A percentile compares a stretch with the other conserved stretches of the same genome.
Evolutionary conservation across 2,329 filamentous ascomycete genomes (phyloP).

Genomic region (Penicillium digitatum): DNA sequence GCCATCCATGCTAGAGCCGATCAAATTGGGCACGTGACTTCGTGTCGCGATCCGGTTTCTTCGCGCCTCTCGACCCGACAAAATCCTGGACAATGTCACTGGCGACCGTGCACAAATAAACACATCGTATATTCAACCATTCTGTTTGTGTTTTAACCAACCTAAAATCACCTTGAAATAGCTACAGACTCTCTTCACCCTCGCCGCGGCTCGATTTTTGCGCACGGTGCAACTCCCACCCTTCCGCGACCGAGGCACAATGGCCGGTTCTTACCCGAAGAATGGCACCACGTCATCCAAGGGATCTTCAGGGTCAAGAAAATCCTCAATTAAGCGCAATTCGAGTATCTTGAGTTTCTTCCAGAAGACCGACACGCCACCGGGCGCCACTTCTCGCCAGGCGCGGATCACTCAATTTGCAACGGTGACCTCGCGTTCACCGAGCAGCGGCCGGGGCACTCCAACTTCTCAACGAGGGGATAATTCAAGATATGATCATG

Average conservation of each 20-base stretch:
- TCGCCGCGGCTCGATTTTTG: not conserved
- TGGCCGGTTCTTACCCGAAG: slow-evolving; percentile 24
- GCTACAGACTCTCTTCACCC: not conserved
- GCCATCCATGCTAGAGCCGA: not conserved
- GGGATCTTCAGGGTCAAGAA: slow-evolving; percentile 9
- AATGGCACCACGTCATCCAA: slow-evolving; percentile 28
- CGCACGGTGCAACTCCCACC: not conserved
- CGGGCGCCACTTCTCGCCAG: slow-evolving; percentile 47
- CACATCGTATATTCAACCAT: slow-evolving; percentile 13
- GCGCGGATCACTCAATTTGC: slow-evolving; percentile 53
- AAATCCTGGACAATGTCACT: not conserved
- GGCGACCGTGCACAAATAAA: not conserved
- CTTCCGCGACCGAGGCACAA: slow-evolving; percentile 8
- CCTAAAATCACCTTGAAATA: not conserved
- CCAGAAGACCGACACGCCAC: slow-evolving; percentile 59
- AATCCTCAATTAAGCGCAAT: slow-evolving; percentile 44
- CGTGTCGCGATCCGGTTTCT: slow-evolving; percentile 22
- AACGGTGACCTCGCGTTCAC: slow-evolving; percentile 21
- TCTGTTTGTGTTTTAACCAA: not conserved
- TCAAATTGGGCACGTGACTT: slow-evolving; percentile 21
- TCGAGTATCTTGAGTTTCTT: slow-evolving; percentile 71
- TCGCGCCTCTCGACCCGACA: slow-evolving; percentile 5
- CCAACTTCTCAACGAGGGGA: slow-evolving; percentile 11
- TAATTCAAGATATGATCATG: slow-evolving; percentile 9
- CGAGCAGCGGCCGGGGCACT: slow-evolving; percentile 29